Evolutionary conservation across 2,329 filamentous ascomycete genomes (phyloP).

Genomic region (Nothophaeocryptopus gaeumannii): DNA sequence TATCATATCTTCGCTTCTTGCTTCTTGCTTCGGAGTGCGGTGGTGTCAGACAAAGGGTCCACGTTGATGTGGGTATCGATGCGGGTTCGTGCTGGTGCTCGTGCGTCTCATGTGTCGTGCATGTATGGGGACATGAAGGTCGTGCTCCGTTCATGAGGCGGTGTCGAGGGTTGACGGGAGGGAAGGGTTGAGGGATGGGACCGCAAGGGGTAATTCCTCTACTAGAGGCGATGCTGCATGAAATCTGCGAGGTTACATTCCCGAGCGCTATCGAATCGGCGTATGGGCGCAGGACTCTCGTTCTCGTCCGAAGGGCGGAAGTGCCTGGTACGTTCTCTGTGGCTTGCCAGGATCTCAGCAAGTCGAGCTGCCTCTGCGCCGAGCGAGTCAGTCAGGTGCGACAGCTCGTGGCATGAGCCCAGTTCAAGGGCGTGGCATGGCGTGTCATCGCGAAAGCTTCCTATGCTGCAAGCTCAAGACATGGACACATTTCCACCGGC

Average conservation of each 20-base stretch:
- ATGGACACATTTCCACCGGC: conserved; percentile 13
- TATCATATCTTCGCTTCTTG: conserved; percentile 5
- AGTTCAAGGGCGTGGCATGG: no score
- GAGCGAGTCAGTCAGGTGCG: no score
- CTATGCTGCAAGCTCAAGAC: conserved; percentile 5
- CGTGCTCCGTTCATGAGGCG: not conserved
- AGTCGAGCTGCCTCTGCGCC: no score
- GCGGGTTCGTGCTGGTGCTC: not conserved
- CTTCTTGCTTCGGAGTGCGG: not conserved
- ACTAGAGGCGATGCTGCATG: not conserved
- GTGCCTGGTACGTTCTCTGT: no score
- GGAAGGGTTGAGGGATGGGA: not conserved
- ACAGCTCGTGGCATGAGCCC: no score
- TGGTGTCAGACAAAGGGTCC: conserved; percentile 9
- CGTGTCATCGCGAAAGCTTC: not conserved
- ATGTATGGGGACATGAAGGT: not conserved
- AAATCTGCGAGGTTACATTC: not conserved
- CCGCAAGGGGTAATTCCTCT: not conserved
- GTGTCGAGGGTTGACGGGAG: not conserved
- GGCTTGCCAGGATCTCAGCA: no score
- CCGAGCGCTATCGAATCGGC: no score
- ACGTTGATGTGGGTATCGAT: conserved; percentile 7
- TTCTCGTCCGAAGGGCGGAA: no score
- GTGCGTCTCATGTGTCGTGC: conserved; percentile 4
- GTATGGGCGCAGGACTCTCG: no score